Percentiles rank a stretch among this genome's conserved stretches.
These are phyloP conservation scores for Acanthochlamys bracteata DNA, from an alignment of 106 monocot species.

Conservation along the genomic window DNA sequence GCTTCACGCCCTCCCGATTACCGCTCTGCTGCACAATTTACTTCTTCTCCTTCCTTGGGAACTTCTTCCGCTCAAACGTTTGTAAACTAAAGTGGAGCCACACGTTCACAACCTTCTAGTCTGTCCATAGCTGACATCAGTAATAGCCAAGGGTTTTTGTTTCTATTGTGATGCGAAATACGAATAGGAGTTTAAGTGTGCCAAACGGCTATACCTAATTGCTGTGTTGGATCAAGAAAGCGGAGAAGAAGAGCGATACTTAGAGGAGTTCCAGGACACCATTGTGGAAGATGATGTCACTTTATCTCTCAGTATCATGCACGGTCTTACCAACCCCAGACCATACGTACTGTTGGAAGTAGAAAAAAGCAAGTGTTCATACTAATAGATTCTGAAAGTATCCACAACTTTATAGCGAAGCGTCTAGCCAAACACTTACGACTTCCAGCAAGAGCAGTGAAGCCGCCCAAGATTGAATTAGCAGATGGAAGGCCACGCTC, in stretches of 20 bases:
- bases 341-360: not conserved
- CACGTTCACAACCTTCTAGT: not conserved
- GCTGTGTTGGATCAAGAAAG: too few species aligned
- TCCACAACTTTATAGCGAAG: not conserved
- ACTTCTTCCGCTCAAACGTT: too few species aligned
- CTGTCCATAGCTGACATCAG: not conserved
- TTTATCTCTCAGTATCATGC: too few species aligned
- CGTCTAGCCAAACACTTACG: not conserved
- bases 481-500: not conserved
- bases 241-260: not conserved
- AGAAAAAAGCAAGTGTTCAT: not conserved
- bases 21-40: too few species aligned
- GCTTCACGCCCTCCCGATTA: too few species aligned
- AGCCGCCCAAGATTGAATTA: not conserved
- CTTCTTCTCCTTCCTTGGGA: too few species aligned
- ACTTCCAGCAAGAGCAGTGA: not conserved
- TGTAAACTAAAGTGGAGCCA: not conserved
- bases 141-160: not conserved
- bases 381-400: not conserved
- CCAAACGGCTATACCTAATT: not conserved
- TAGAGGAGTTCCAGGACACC: not conserved
- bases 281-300: not conserved
- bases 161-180: conserved; percentile 1
- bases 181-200: not conserved
- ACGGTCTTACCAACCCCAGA: not conserved